These are phyloP conservation scores for Penicillium pancosmium DNA, from an alignment of 495 filamentous ascomycete genomes.

Conservation along the genomic window DNA sequence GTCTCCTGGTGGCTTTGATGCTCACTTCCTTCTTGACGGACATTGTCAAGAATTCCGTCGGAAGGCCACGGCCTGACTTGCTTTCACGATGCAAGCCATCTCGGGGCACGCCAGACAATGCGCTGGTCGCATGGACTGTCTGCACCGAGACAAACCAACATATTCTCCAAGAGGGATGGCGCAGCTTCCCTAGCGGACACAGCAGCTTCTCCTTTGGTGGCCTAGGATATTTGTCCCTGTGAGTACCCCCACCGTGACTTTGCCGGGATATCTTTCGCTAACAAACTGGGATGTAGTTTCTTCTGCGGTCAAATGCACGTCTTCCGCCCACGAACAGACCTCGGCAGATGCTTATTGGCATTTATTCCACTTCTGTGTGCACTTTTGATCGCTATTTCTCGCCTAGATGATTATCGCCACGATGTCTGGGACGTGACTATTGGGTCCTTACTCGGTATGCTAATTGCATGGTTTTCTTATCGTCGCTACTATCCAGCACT, in stretches of 20 bases:
- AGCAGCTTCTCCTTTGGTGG: constrained; percentile 84
- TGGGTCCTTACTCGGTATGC: constrained; percentile 73
- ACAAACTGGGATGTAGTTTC: constrained; percentile 49
- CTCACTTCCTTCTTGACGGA: constrained; percentile 86
- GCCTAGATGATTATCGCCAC: constrained; percentile 91
- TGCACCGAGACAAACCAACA: constrained; percentile 81
- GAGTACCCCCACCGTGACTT: constrained; percentile 17
- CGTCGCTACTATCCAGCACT: constrained; percentile 66
- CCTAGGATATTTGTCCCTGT: constrained; percentile 77
- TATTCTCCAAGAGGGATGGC: constrained; percentile 87
- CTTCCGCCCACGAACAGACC: constrained; percentile 73
- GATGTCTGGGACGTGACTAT: constrained; percentile 89
- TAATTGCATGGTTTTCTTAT: constrained; percentile 82
- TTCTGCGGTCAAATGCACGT: constrained; percentile 77
- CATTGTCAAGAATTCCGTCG: constrained; percentile 87
- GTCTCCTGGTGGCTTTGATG: constrained; percentile 74
- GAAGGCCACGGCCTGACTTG: constrained; percentile 87
- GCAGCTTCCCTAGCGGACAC: constrained; percentile 90
- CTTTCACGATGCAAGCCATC: constrained; percentile 82
- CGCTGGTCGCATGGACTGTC: constrained; percentile 71
- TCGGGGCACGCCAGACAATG: constrained; percentile 62
- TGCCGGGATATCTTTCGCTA: background rate
- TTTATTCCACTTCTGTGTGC: constrained; percentile 76
- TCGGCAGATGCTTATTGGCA: constrained; percentile 60
- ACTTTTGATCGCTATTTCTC: constrained; percentile 83